These are phyloP conservation scores for Pharnaceum exiguum DNA, from an alignment of 148 eudicot species.

Conservation along the genomic window DNA sequence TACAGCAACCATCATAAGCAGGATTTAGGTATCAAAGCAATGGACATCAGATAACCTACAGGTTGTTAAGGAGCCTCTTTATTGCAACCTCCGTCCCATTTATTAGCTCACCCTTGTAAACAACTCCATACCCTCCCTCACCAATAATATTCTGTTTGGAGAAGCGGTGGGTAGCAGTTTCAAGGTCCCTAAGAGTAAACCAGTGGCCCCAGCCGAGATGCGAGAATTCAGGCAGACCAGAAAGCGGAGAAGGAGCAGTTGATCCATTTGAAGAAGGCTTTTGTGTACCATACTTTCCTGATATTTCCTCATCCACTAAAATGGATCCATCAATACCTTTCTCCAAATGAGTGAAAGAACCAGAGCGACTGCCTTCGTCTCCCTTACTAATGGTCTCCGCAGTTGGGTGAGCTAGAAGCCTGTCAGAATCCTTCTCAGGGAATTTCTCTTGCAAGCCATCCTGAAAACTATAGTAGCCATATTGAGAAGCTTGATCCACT, in stretches of 20 bases:
- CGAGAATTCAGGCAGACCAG: slow-evolving; percentile 76
- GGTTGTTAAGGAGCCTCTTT: slow-evolving; percentile 71
- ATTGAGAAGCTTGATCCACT: slow-evolving; percentile 50
- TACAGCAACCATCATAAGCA: background rate
- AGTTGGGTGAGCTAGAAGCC: slow-evolving; percentile 37
- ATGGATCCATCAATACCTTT: slow-evolving; percentile 30
- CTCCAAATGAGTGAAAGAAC: slow-evolving; percentile 34
- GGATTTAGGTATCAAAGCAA: background rate
- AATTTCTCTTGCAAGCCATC: slow-evolving; percentile 33
- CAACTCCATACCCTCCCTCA: slow-evolving; percentile 88
- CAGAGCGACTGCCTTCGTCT: slow-evolving; percentile 40
- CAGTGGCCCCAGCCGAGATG: slow-evolving; percentile 92
- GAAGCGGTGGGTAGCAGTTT: slow-evolving; percentile 62
- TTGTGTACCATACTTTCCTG: background rate
- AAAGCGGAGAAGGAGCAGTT: slow-evolving; percentile 49
- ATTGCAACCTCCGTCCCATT: slow-evolving; percentile 76
- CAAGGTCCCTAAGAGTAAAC: slow-evolving; percentile 83
- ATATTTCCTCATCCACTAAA: slow-evolving; percentile 42
- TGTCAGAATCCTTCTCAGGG: slow-evolving; percentile 51
- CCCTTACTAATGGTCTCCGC: slow-evolving; percentile 36
- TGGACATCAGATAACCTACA: slow-evolving; percentile 41
- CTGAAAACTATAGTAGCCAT: slow-evolving; percentile 14
- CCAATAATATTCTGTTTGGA: slow-evolving; percentile 68
- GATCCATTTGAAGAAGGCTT: slow-evolving; percentile 25
- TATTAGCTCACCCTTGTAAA: slow-evolving; percentile 57